Percentiles rank a stretch among this genome's conserved stretches.
Evolutionary conservation across 2,329 filamentous ascomycete species (phyloP).

Genomic region (Ophiognomonia clavigignenti-juglandacearum): DNA sequence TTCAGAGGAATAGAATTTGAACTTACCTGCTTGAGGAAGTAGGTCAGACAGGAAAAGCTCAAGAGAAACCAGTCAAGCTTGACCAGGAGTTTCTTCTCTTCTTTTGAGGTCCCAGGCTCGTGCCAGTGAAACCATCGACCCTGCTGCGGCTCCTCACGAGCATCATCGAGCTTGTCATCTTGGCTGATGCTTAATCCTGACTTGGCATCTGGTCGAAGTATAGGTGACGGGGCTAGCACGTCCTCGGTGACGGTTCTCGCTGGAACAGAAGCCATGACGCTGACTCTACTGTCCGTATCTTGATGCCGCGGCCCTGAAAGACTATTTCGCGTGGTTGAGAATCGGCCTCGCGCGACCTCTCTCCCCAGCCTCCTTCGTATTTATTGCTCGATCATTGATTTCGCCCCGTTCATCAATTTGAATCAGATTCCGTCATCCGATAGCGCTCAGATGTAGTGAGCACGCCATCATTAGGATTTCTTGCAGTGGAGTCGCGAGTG

Average conservation of each 20-base stretch:
- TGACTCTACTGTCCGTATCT: background rate
- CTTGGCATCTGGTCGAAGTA: background rate
- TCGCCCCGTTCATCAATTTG: background rate
- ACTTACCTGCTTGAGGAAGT: constrained; percentile 36
- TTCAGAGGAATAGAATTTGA: background rate
- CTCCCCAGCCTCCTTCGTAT: too few relatives aligned
- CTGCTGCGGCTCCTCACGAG: background rate
- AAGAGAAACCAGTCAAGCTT: constrained; percentile 47
- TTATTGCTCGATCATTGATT: too few relatives aligned
- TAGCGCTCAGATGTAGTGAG: background rate
- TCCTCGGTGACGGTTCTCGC: background rate
- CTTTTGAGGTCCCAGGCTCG: constrained; percentile 32
- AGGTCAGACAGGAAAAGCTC: constrained; percentile 36
- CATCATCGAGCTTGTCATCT: background rate
- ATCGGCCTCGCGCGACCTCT: background rate
- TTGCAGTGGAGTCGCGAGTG: background rate
- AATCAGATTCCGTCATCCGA: background rate
- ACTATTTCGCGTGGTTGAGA: background rate
- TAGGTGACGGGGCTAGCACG: background rate
- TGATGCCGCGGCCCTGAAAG: background rate
- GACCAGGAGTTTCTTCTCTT: constrained; percentile 40
- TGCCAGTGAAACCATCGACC: constrained; percentile 38
- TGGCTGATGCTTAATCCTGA: background rate
- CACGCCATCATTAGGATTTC: background rate
- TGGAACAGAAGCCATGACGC: background rate